Evolutionary conservation across 2,329 filamentous ascomycete species (phyloP), one percentile per base, ranked within the genome.

Genomic region (Furcasterigmium sp.): DNA sequence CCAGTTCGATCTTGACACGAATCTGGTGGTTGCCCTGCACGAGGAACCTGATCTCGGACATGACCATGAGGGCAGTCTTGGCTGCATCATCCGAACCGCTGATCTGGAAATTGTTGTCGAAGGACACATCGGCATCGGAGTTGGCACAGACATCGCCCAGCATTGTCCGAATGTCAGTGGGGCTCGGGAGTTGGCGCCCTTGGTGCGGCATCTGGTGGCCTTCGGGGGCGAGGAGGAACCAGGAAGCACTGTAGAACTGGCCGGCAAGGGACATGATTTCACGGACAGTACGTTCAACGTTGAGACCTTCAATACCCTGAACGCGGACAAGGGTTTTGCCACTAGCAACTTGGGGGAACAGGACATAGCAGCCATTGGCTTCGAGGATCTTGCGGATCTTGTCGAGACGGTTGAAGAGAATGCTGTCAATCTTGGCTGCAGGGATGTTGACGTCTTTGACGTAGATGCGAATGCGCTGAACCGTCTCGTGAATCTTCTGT

Each of bases 301-400:
- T 91, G 53, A 96, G 72, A 28, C 95, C 89, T 63, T 98, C 93
- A 1, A 85, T 87, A 46, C 91, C 93, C 64, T 97, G 93, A 26
- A 98, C 87, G 39, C 91, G 83, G 51, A 97, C 85, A 53, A 88
- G 76, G 52, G 83, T 89, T 46, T 86, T 85, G 62, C 91, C 85
- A 52, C 87, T 89, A 18, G 89, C 93, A 32, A 98, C 75, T 17
- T 85, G 82, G 8, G 93, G 93, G 52, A 98, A 88, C 61, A 95
- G 78, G 54, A 98, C 89, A 63, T 94, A 95, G 7, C 91, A 94
- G 29, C 91, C 93, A 58, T 97, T 97, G 44, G 85, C 85, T 61
- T 98, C 93, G 66, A 96, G 91, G 51, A 98, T 95, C 73, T 95
- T 96, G 58, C 91, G 88, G 46, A 98, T 89, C 65, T 97, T 97